Evolutionary conservation across 306 rosid genomes (phyloP), one percentile per base, ranked within the genome.

Genomic region (Lotus japonicus): DNA sequence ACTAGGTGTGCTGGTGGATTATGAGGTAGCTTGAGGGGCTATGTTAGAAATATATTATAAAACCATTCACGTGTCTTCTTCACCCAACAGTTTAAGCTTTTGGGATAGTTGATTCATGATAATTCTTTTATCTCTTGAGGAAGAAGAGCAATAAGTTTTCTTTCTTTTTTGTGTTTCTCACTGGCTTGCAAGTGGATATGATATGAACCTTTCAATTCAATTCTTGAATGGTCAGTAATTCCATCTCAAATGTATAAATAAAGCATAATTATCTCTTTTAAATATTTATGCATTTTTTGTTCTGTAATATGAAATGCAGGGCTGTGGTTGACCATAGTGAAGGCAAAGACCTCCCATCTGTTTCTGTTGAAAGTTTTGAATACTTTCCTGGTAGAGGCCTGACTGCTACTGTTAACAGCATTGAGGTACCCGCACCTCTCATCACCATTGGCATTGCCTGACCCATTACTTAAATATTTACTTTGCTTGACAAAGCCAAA

Each of bases 371-470:
- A 78, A 90, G 86, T 78, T 90, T 85, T 19, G 97, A 94, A 82
- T 94, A 90, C 83, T 90, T 90, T 81, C 99, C 97, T 45, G 99
- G 99, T 14, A 87, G 86, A 81, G 99, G 99, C 81, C 92, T 94
- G 56, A 38, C 76, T 53, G 99, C 97, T 52, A 94, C 97, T 79
- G 80, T 94, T 69, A 83, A 90, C 67, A 80, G 87, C 84, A 63
- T 77, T 51, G 82, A 90, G 97, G 99, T 85, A 79, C 67, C 11
- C n/a, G n/a, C n/a, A n/a, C n/a, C n/a, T n/a, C n/a, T 39, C 31
- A 38, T 69, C 69, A 38, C 55, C 56, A 6, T 35, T 6, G 41
- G 41, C 14, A 46, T 73, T 15, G 9, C 75, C 52, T 23, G 11
- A 17, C 55, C 53, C 23, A 16, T 7, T 31, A 26, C 61, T 49